A percentile compares a stretch with the other conserved stretches of the same genome.
Conservation (phyloP, 2,329 filamentous ascomycete species). For the Ramichloridium luteum region DNA sequence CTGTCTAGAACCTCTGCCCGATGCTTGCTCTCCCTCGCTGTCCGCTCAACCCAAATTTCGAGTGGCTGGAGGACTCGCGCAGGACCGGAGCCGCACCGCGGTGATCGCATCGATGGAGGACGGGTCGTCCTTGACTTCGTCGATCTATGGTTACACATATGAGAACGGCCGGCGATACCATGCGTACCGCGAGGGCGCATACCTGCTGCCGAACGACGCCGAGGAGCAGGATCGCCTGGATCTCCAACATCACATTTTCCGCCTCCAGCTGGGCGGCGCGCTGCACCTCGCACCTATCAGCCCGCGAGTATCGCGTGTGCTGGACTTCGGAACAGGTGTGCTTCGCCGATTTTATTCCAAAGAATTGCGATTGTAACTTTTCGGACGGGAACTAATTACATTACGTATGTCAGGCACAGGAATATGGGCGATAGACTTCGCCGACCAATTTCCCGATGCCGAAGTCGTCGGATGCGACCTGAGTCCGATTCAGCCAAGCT, state of each 20-base stretch:
- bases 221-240: constrained; percentile 20
- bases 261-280: constrained; percentile 12
- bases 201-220: constrained; percentile 20
- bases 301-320: constrained; percentile 2
- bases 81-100: too few species aligned
- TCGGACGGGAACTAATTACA: too few species aligned
- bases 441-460: constrained; percentile 15
- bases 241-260: constrained; percentile 16
- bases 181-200: constrained; percentile 15
- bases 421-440: constrained; percentile 26
- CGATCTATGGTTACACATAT: constrained; percentile 11
- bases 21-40: too few species aligned
- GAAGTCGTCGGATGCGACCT: constrained; percentile 18
- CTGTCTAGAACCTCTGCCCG: too few species aligned
- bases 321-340: constrained; percentile 9
- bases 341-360: too few species aligned
- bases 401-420: constrained; percentile 25
- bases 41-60: too few species aligned
- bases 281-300: constrained; percentile 10
- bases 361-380: too few species aligned
- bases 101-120: too few species aligned
- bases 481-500: constrained; percentile 19
- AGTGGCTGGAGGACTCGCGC: too few species aligned
- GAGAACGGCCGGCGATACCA: constrained; percentile 15
- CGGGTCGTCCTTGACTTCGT: constrained; percentile 9